A percentile compares a stretch with the other conserved stretches of the same genome.
Conservation (phyloP, 2,329 filamentous ascomycete genomes). For the Stemphylium vesicarium region DNA sequence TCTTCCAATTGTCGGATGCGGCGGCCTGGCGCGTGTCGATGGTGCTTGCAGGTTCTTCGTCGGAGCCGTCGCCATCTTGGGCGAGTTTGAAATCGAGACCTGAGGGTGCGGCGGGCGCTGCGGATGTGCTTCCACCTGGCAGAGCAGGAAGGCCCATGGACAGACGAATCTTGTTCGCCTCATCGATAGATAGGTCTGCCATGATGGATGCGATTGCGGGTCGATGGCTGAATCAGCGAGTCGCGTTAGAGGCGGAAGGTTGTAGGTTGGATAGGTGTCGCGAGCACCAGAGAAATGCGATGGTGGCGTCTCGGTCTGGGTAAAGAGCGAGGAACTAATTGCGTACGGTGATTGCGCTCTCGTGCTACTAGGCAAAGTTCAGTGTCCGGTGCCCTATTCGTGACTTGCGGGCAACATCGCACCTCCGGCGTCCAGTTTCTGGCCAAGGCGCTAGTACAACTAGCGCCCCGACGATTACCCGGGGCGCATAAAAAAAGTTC, state of each 20-base stretch:
- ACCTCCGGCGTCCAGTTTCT: constrained; percentile 2
- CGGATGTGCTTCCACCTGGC: constrained; percentile 68
- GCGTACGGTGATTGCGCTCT: neutral
- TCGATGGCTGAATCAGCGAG: neutral
- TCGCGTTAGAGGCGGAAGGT: neutral
- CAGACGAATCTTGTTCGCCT: constrained; percentile 89
- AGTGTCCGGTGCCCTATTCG: neutral
- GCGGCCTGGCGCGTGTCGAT: constrained; percentile 79
- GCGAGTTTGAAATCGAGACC: constrained; percentile 64
- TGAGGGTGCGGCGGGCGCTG: constrained; percentile 57
- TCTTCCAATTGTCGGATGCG: constrained; percentile 76
- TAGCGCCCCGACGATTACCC: constrained; percentile 24
- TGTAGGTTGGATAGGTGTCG: neutral
- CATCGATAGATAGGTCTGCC: constrained; percentile 68
- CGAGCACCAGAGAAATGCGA: neutral
- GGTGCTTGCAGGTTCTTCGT: constrained; percentile 79
- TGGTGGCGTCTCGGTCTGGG: neutral
- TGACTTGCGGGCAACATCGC: constrained; percentile 10
- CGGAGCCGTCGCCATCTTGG: constrained; percentile 58
- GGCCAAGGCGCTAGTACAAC: constrained; percentile 29
- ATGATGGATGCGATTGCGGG: constrained; percentile 23
- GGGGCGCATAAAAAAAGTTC: constrained; percentile 40
- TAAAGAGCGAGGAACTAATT: neutral
- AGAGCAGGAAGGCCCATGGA: constrained; percentile 90
- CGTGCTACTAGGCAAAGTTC: neutral